phyloP scores from a whole-genome alignment of 148 eudicot species.

The Camellia lanceoleosa region DNA sequence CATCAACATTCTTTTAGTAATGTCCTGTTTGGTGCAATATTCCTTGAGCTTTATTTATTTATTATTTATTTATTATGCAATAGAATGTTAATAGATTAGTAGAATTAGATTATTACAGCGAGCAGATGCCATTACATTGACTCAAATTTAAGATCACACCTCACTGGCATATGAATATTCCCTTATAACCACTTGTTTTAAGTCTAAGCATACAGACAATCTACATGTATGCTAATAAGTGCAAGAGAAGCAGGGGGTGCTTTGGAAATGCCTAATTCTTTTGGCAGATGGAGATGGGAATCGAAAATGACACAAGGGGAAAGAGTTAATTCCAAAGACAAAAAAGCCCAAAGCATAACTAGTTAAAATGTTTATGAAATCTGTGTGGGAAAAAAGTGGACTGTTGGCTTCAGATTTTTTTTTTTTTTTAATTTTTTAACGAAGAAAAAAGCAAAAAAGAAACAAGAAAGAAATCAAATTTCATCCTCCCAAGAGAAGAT shows the following conservation, averaged over 20 bases:
- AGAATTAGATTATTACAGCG: too few species aligned
- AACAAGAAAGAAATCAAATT: slow-evolving; percentile 15
- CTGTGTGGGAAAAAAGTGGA: slow-evolving; percentile 1
- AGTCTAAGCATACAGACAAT: too few species aligned
- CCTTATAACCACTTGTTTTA: too few species aligned
- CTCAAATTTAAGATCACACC: too few species aligned
- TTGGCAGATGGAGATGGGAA: background rate
- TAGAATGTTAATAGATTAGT: too few species aligned
- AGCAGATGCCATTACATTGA: too few species aligned
- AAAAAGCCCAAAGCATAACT: background rate
- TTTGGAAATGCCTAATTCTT: slow-evolving; percentile 18
- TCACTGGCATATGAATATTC: too few species aligned
- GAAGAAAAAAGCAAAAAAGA: slow-evolving; percentile 39
- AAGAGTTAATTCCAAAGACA: background rate
- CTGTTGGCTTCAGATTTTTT: background rate
- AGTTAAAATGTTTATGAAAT: slow-evolving; percentile 16
- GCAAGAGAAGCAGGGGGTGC: slow-evolving; percentile 7
- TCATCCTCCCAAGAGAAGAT: background rate
- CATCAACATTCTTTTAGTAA: too few species aligned
- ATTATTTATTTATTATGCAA: too few species aligned
- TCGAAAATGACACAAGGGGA: slow-evolving; percentile 13
- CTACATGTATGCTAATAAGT: background rate
- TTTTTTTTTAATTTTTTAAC: slow-evolving; percentile 1
- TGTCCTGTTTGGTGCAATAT: too few species aligned
- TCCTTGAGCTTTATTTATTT: too few species aligned